Evolutionary conservation across 179 eudicot genomes (phyloP).

Genomic region (Vitellaria paradoxa): DNA sequence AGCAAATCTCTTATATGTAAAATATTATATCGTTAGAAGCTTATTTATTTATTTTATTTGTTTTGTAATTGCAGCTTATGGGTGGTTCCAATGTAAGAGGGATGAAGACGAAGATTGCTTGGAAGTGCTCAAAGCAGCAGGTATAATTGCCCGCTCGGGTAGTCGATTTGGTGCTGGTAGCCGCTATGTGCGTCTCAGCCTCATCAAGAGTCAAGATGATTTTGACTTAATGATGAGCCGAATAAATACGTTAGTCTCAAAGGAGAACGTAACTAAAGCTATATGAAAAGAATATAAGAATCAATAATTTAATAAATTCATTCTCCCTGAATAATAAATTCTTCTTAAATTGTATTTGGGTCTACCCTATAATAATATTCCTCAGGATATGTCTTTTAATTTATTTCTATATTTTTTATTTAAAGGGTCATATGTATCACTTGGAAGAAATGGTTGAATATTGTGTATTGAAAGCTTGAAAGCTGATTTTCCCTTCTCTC

Average conservation of each 20-base stretch:
- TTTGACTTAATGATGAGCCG: conserved; percentile 32
- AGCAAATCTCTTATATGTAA: too few relatives aligned
- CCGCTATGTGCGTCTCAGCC: conserved; percentile 47
- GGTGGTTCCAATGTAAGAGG: conserved; percentile 53
- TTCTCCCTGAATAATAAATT: too few relatives aligned
- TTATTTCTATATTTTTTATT: too few relatives aligned
- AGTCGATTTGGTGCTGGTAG: conserved; percentile 22
- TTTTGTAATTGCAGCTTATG: conserved; percentile 36
- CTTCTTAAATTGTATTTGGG: too few relatives aligned
- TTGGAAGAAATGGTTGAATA: too few relatives aligned
- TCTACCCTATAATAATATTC: too few relatives aligned
- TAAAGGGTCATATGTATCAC: too few relatives aligned
- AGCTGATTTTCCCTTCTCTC: too few relatives aligned
- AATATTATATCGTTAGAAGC: too few relatives aligned
- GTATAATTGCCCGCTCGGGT: conserved; percentile 42
- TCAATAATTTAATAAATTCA: too few relatives aligned
- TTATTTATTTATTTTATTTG: not conserved
- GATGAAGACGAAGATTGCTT: conserved; percentile 39
- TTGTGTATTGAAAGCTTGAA: too few relatives aligned
- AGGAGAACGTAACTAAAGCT: conserved; percentile 14
- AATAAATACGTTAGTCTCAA: conserved; percentile 18
- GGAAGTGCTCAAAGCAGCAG: conserved; percentile 27
- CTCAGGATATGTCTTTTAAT: too few relatives aligned
- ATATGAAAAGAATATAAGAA: conserved; percentile 16
- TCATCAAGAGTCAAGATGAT: conserved; percentile 44